Base-by-base conservation (phyloP, 805 yeast species). In the Saccharomycopsis babjevae region DNA sequence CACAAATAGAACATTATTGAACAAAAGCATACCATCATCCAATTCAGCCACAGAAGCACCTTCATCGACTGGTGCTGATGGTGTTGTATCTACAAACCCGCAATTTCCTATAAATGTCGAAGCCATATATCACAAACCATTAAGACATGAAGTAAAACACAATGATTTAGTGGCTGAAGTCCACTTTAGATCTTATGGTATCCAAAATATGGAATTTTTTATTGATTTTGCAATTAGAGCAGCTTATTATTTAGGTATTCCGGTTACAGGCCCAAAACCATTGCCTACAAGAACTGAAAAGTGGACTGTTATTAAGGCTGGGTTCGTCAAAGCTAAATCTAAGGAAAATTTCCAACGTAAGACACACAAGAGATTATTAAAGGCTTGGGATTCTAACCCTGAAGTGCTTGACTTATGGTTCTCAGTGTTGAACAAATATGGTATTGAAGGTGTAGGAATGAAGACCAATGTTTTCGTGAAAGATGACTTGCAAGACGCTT, bases 251-350 rank as follows among this genome's bases (percentile, higher is more conserved):
- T 76, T 94, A 67, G 93, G 96, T 8, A 84, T 94, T 66, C 97
- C 98, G 18, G 83, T 88, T 39, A 81, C 84, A 15, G 92, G 91
- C 1, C 86, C 93, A 20, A 78, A 77, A 39, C 88, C 85, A 57
- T 72, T 82, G 65, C 86, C 83, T 65, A 84, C 87, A 2, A 86
- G 83, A 70, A 82, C 85, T 67, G 88, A 93, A 73, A 82, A 91
- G 67, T 93, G 97, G 89, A 94, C 99, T 0, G 97, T 94, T 54
- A 91, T 87, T 68, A 83, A 86, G 71, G 85, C 97, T 2, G 97
- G 97, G 1, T 94, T 94, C 72, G 97, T 88, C 22, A 94, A 89
- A 70, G 96, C 97, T 58, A 92, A 91, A 72, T 81, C 94, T 10
- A 94, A 94, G 75, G 96, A 93, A 76, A 94, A 93, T 77, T 94